Evolutionary conservation across 305 asterid species (phyloP), one percentile per base, ranked within the genome.

Genomic region (Euphrasia arctica): DNA sequence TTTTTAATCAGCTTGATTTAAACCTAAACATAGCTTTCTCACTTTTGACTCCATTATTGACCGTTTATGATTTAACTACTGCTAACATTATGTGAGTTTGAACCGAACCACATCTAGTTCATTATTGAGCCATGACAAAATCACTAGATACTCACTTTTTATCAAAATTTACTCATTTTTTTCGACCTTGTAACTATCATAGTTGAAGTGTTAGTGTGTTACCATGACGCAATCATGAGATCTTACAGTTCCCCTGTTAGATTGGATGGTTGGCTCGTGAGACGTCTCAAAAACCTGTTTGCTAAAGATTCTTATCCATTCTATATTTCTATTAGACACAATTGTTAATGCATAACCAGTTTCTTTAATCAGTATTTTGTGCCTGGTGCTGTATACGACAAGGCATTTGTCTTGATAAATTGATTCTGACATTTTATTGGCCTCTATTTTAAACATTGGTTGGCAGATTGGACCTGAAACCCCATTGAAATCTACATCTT

Each of bases 401-500:
- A 36, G 10, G n/a, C 56, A 42, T 41, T 58, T n/a, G 54, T 64
- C 34, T 34, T 31, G 39, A 36, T 58, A 64, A 36, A 47, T 11
- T 64, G 56, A 51, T 54, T 42, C 32, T 18, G 54, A 42, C 45
- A 34, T 9, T 50, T 28, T 31, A 31, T 3, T 55, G 34, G 34
- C 34, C n/a, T 62, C 51, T 27, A 43, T 60, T 60, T 62, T 14
- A 22, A 50, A 64, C 66, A 64, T 59, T 74, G 70, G 68, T 22
- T 58, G 63, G 71, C 87, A 77, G 78, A 60, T 56, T 69, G 82
- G 60, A 64, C 52, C 69, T 67, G 78, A 75, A 67, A 62, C 80
- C 60, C 78, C 82, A 31, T 54, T 71, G 67, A 79, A 64, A 72
- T 60, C 78, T 65, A 64, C 56, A 71, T 81, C 84, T 70, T n/a